A percentile compares a stretch with the other conserved stretches of the same genome.
Conservation (phyloP, 257 asterid species). For the Penstemon eatonii region DNA sequence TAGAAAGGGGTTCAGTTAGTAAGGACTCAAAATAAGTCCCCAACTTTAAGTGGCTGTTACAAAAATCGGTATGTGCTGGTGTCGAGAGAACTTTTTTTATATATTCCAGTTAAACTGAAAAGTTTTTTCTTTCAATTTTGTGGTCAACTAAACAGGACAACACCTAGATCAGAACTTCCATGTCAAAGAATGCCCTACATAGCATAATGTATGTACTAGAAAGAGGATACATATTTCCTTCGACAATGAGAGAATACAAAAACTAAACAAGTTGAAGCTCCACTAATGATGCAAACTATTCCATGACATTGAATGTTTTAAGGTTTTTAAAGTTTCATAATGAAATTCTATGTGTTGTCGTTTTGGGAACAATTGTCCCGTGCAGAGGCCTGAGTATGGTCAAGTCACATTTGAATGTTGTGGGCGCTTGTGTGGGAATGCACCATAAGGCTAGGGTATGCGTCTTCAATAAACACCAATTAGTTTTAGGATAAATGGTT, state of each 20-base stretch:
- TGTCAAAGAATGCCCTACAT: slow-evolving; percentile 1
- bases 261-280: slow-evolving; percentile 9
- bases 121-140: neutral
- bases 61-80: neutral
- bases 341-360: neutral
- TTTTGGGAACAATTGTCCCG: too few relatives aligned
- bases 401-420: too few relatives aligned
- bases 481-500: too few relatives aligned
- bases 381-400: too few relatives aligned
- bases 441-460: too few relatives aligned
- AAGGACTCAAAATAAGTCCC: neutral
- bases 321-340: neutral
- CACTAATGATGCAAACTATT: neutral
- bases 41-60: slow-evolving; percentile 2
- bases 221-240: neutral
- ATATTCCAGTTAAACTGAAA: slow-evolving; percentile 2
- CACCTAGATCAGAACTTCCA: slow-evolving; percentile 6
- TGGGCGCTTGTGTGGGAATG: too few relatives aligned
- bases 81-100: neutral
- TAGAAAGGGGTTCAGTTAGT: slow-evolving; percentile 6
- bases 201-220: neutral
- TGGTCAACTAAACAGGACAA: slow-evolving; percentile 4
- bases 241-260: slow-evolving; percentile 4
- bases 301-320: neutral
- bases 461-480: too few relatives aligned